Evolutionary conservation across 768 basidiomycete species (phyloP).

Genomic region (Cubamyces sp.): DNA sequence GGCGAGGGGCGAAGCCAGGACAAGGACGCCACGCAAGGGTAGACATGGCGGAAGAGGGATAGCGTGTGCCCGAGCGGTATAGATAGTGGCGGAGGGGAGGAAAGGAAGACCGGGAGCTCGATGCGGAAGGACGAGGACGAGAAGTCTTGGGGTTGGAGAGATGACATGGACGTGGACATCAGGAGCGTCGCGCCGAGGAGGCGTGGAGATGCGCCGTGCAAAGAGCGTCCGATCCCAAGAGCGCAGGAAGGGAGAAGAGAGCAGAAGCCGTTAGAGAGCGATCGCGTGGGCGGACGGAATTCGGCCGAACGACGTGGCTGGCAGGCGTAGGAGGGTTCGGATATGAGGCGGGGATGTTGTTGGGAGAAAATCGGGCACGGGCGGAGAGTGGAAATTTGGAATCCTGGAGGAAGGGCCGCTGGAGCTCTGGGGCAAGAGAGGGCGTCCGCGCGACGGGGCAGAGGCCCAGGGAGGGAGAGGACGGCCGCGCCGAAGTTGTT

Average conservation of each 20-base stretch:
- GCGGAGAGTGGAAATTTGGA: background rate
- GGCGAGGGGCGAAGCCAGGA: no score
- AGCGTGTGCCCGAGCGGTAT: background rate
- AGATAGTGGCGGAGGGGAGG: background rate
- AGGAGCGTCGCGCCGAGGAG: background rate
- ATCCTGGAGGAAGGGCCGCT: no score
- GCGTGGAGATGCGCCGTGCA: background rate
- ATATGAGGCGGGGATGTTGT: background rate
- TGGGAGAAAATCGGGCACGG: constrained; percentile 4
- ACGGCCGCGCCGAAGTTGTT: constrained; percentile 6
- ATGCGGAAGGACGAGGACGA: background rate
- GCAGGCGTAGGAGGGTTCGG: background rate
- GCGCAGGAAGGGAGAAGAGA: background rate
- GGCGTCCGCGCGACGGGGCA: background rate
- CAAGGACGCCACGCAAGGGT: background rate
- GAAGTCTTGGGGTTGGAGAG: constrained; percentile 12
- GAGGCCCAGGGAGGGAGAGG: background rate
- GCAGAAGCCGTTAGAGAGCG: background rate
- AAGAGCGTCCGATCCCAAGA: background rate
- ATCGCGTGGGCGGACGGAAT: constrained; percentile 1
- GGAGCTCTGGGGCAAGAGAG: no score
- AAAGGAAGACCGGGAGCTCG: background rate
- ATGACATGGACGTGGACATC: background rate
- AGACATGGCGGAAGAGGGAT: background rate
- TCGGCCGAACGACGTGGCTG: constrained; percentile 7